Evolutionary conservation across 2,329 filamentous ascomycete species (phyloP).

Genomic region (Fusarium oligoseptatum): DNA sequence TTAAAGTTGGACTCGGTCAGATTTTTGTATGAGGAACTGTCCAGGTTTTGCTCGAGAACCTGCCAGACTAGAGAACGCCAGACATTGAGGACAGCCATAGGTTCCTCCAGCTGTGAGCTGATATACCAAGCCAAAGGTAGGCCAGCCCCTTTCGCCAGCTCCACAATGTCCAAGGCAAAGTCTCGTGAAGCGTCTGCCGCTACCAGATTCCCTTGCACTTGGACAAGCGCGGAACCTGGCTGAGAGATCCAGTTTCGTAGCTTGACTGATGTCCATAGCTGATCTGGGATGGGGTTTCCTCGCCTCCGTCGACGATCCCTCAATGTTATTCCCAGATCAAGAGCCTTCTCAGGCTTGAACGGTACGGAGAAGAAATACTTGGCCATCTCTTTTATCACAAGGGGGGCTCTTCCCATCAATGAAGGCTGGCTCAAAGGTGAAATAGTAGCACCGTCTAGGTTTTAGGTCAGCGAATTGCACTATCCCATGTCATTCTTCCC

Average conservation of each 20-base stretch:
- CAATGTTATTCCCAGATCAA: conserved; percentile 1
- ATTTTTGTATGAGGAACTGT: neutral
- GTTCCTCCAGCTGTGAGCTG: neutral
- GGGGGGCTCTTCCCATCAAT: neutral
- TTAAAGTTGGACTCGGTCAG: conserved; percentile 12
- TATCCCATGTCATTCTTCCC: no score
- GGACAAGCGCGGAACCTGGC: conserved; percentile 11
- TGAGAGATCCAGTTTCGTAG: conserved; percentile 24
- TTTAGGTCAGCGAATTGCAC: neutral
- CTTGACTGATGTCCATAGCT: conserved; percentile 15
- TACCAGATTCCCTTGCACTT: conserved; percentile 13
- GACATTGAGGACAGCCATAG: neutral
- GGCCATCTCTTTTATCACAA: conserved; percentile 3
- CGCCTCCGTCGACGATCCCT: conserved; percentile 11
- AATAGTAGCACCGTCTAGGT: neutral
- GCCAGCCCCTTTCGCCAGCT: neutral
- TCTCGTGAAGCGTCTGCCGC: conserved; percentile 8
- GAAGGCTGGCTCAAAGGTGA: neutral
- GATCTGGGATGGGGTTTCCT: neutral
- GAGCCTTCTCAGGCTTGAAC: conserved; percentile 13
- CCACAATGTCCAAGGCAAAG: conserved; percentile 25
- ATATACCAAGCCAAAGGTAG: conserved; percentile 18
- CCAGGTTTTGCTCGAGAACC: neutral
- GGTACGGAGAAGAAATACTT: conserved; percentile 12
- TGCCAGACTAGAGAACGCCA: conserved; percentile 16